Base-by-base conservation (phyloP, 176 grass and related monocot genomes). In the Oryza meridionalis region DNA sequence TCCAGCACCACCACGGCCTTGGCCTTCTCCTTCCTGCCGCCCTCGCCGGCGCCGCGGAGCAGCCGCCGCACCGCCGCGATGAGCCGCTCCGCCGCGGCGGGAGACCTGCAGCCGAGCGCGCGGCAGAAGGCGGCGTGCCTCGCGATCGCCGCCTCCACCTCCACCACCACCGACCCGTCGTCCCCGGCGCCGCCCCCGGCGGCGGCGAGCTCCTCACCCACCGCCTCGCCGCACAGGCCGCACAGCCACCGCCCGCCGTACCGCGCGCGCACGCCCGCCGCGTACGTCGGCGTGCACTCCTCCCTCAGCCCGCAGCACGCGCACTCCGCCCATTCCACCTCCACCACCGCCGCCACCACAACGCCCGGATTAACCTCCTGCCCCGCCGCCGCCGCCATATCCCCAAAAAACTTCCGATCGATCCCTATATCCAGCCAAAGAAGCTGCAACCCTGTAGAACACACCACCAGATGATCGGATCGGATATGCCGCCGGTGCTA, bases 241-340 rank as follows among this genome's bases (percentile, higher is more conserved):
- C 94, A 97, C 15, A 93, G 85, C 94, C 94, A 97, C 70, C 67
- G 69, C 32, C 89, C 89, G 16, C 77, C 86, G 84, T 81, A 93
- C 88, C 47, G 77, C 67, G 67, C 87, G 15, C 91, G 94, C 47
- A 97, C 89, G 5, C 82, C 86, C 25, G 82, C 85, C 40, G 88
- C 90, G 89, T 97, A 97, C 37, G 86, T 89, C 27, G 87, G 85
- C 33, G 94, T 97, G 75, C 94, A 97, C 89, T 97, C 91, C 89
- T 97, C 94, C 51, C 78, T 88, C 33, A 97, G 84, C 49, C 94
- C 91, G 64, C 91, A 97, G 86, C 94, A 97, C 70, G 88, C 91
- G 87, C 94, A 94, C 75, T 81, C 87, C 64, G 75, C 86, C 68
- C 83, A 90, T 78, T 97, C 91, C 55, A 88, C 94, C 84, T 77